A percentile compares a stretch with the other conserved stretches of the same genome.
phyloP scores from a whole-genome alignment of 208 protist genomes.

The Trypanosoma vivax region DNA sequence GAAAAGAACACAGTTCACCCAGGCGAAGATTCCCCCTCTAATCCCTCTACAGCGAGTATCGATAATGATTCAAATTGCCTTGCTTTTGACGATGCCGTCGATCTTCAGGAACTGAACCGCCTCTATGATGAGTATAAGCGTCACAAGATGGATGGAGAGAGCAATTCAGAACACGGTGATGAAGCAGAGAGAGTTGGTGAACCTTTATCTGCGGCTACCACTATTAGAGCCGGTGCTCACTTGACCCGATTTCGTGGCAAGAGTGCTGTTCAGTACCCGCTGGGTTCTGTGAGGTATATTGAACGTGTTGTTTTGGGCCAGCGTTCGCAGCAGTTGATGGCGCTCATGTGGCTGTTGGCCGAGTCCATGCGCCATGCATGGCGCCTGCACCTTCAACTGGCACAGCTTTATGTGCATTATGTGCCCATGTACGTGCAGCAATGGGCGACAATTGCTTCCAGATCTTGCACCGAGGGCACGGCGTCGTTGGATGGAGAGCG shows the following conservation, averaged over 20 bases:
- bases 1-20: too few relatives aligned
- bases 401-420: slow-evolving; percentile 52
- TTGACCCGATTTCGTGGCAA: not conserved
- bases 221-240: not conserved
- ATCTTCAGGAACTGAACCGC: not conserved
- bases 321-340: slow-evolving; percentile 42
- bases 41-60: not conserved
- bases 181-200: not conserved
- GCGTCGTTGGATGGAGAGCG: not conserved
- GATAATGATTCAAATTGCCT: not conserved
- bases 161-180: not conserved
- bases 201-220: not conserved
- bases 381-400: slow-evolving; percentile 24
- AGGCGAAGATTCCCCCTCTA: too few relatives aligned
- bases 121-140: not conserved
- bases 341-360: slow-evolving; percentile 41
- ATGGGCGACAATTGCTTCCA: not conserved
- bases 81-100: not conserved
- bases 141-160: not conserved
- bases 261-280: not conserved
- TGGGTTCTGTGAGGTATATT: slow-evolving; percentile 19
- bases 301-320: slow-evolving; percentile 41
- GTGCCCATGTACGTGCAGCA: slow-evolving; percentile 27
- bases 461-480: not conserved
- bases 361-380: slow-evolving; percentile 37